Base-by-base conservation (phyloP, 257 asterid genomes). In the Solanum sitiens region DNA sequence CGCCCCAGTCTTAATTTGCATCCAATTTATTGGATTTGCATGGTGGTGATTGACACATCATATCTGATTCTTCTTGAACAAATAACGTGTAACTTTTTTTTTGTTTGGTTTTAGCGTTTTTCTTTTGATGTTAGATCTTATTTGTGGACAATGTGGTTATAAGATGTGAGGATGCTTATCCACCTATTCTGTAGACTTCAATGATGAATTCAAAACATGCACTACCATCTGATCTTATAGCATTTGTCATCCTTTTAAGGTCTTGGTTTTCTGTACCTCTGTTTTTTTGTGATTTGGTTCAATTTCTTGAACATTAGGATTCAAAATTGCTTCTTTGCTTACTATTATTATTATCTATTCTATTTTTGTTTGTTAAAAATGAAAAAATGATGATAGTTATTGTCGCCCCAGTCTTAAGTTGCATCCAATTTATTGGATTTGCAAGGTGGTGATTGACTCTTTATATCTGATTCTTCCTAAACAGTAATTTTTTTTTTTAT, bases 151-250 rank as follows among this genome's bases (percentile, higher is more conserved):
- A 10, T 20, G 18, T 42, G 83, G 16, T 7, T 37, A 68, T 79
- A 35, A 68, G 87, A 25, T 12, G 87, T 68, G 95, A 92, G 89
- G 95, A 94, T 91, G 47, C 32, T 50, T 88, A 89, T 85, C 96
- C 95, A 91, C 82, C 87, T 89, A 65, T 70, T 90, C 97, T 94
- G 97, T 76, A 86, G 37, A 89, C 39, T 87, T 93, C 88, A 91
- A 91, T 94, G 95, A 95, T 95, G 95, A 94, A 86, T 85, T 32
- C 86, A 35, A 9, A 88, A 83, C 96, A 95, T 94, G 95, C 98
- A 94, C 96, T 93, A 94, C 98, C 98, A 95, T 94, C 98, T 95
- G 98, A 94, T 91, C 97, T 92, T 91, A 76, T 39, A 90, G 87
- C 84, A 61, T 45, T 21, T 2, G 18, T 53, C 4, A 3, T n/a